Base-by-base conservation (phyloP, 2,329 filamentous ascomycete species). In the Cladosporium sp. region DNA sequence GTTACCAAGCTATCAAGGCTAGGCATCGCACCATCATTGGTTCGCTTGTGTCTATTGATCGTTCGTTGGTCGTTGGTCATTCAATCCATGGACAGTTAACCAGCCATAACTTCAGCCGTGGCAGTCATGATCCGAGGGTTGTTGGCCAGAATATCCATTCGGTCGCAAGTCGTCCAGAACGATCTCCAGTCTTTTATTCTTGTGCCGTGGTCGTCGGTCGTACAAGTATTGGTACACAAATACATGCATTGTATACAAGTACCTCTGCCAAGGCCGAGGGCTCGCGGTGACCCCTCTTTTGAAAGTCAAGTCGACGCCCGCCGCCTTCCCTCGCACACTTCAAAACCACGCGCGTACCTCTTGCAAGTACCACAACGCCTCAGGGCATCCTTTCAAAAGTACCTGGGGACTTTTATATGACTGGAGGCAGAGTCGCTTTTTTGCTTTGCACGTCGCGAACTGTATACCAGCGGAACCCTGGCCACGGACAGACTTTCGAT, bases 351-450 rank as follows among this genome's bases (percentile, higher is more conserved):
- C 18, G 32, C 48, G 23, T 26, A 51, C 54, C 32, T 57, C 30
- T 32, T 21, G 2, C 28, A 58, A 23, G 56, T 58, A 58, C 56
- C 56, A 36, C 34, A 21, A 58, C 36, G 25, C 32, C 51, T 54
- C 51, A n/a, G 26, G 10, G 25, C 32, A n/a, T 60, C 58, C n/a
- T 48, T 10, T 48, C 39, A 32, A 32, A 48, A 60, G 58, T 57
- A 57, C 54, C 54, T 57, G 30, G 23, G 59, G 51, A 62, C 59
- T 56, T 63, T 23, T 46, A 23, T 30, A 63, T 54, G 49, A 46
- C 48, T 63, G 60, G 60, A 54, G 49, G 49, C 49, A 30, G 49
- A 63, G 60, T 26, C 39, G 60, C 60, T 46, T 43, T 54, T 51
- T 39, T 11, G 23, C 39, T 61, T 63, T 63, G 49, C 26, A 56